Evolutionary conservation across 2,329 filamentous ascomycete genomes (phyloP).

Genomic region (Tolypocladium tropicale): DNA sequence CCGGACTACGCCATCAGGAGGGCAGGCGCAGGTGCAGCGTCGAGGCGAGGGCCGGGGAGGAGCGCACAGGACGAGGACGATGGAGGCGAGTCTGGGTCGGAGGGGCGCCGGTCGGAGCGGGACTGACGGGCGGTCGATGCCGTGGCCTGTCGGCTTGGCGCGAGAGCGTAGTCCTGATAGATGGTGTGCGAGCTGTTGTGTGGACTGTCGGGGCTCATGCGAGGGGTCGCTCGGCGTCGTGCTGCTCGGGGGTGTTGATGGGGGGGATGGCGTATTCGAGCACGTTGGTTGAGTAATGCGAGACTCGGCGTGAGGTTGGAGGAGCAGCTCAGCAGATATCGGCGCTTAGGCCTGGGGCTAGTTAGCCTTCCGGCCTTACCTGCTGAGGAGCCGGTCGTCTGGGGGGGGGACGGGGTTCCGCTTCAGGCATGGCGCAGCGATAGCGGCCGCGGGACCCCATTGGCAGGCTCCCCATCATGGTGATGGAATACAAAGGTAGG

Average conservation of each 20-base stretch:
- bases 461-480: too few relatives aligned
- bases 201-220: not conserved
- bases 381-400: not conserved
- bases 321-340: not conserved
- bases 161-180: not conserved
- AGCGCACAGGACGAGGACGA: conserved; percentile 5
- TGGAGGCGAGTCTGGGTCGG: not conserved
- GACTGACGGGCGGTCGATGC: not conserved
- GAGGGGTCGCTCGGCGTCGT: not conserved
- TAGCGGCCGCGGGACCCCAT: not conserved
- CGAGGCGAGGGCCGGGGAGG: conserved; percentile 5
- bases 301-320: not conserved
- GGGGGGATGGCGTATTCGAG: not conserved
- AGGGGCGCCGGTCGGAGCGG: not conserved
- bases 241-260: not conserved
- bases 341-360: not conserved
- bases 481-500: too few relatives aligned
- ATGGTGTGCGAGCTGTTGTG: not conserved
- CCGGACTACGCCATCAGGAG: conserved; percentile 54
- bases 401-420: not conserved
- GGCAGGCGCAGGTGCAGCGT: conserved; percentile 22
- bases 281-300: not conserved
- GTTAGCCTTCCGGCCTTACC: not conserved
- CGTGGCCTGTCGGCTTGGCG: not conserved
- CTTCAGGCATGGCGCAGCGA: conserved; percentile 1